Evolutionary conservation across 2,329 filamentous ascomycete species (phyloP), one percentile per base, ranked within the genome.

Genomic region (Alternaria dauci): DNA sequence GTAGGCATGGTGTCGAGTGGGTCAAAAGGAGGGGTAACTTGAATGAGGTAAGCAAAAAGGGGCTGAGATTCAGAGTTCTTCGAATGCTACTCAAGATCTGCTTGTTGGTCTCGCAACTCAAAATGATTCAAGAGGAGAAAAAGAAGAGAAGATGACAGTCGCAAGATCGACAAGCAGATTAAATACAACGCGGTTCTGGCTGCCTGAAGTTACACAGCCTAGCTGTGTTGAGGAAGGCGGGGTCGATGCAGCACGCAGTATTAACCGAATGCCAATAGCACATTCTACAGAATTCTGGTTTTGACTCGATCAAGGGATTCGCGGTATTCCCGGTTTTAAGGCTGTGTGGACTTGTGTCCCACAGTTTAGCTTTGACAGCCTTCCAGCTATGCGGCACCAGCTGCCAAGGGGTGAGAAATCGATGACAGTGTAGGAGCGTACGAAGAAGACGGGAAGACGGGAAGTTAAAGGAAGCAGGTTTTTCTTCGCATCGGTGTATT

Each of bases 1-100:
- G 63, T 61, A 46, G 61, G 58, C 65, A 72, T 72, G 25, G 7
- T 59, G 56, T 14, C 16, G 8, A 41, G 11, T n/a, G 18, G 8
- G 43, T 28, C 50, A 5, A 18, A 6, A 14, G 46, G 11, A 36
- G 8, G 11, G 44, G 47, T 54, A 38, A 55, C 55, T 58, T 39
- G 61, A 55, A 42, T 12, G 44, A 28, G 38, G 47, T 56, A 43
- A 54, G 62, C 23, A 43, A 61, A 52, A 61, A 61, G 65, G 60
- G 66, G 53, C 54, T 47, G 46, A 25, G 20, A 12, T 32, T 18
- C 14, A 6, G 26, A 11, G 8, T n/a, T 46, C 51, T 18, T 20
- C 5, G 8, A 42, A 25, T 1, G 5, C 25, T 16, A 1, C 3
- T 4, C 16, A 5, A 20, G 14, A 26, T 32, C 20, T 50, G 32